Percentiles rank a stretch among this genome's conserved stretches.
phyloP scores from a whole-genome alignment of 2,329 filamentous ascomycete species.

The Aspergillus felis region DNA sequence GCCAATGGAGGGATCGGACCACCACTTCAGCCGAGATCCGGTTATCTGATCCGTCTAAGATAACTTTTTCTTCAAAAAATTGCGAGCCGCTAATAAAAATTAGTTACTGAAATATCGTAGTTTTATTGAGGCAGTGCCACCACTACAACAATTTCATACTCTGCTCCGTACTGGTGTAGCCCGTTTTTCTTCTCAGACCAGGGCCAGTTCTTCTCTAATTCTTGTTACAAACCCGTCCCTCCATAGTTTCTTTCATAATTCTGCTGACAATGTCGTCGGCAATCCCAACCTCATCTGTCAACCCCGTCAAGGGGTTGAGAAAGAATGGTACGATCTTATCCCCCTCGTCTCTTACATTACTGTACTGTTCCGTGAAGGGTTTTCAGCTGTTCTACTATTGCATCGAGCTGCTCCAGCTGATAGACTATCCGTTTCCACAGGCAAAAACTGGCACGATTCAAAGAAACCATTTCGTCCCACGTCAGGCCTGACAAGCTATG shows the following conservation, averaged over 20 bases:
- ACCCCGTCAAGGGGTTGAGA: constrained; percentile 61
- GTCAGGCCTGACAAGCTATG: constrained; percentile 72
- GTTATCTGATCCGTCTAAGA: constrained; percentile 44
- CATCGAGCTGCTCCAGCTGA: constrained; percentile 11
- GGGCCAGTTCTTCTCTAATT: background rate
- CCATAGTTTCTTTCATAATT: background rate
- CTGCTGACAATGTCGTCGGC: constrained; percentile 44
- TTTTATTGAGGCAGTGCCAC: background rate
- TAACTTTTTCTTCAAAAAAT: constrained; percentile 24
- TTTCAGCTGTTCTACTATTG: constrained; percentile 10
- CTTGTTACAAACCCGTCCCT: background rate
- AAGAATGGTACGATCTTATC: constrained; percentile 65
- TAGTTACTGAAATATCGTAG: constrained; percentile 1
- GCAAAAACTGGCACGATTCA: constrained; percentile 87
- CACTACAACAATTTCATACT: constrained; percentile 1
- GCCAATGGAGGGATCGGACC: constrained; percentile 6
- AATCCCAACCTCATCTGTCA: constrained; percentile 28
- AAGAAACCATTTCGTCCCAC: constrained; percentile 83
- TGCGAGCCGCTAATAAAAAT: constrained; percentile 13
- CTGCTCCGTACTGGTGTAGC: constrained; percentile 1
- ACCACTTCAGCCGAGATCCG: constrained; percentile 34
- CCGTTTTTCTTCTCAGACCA: background rate
- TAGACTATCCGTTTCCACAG: constrained; percentile 45
- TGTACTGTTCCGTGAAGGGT: constrained; percentile 7
- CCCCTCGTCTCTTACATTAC: constrained; percentile 10